Percentiles rank a stretch among this genome's conserved stretches.
These are phyloP conservation scores for Calonectria henricotiae DNA, from an alignment of 2,329 filamentous ascomycete species.

Conservation along the genomic window DNA sequence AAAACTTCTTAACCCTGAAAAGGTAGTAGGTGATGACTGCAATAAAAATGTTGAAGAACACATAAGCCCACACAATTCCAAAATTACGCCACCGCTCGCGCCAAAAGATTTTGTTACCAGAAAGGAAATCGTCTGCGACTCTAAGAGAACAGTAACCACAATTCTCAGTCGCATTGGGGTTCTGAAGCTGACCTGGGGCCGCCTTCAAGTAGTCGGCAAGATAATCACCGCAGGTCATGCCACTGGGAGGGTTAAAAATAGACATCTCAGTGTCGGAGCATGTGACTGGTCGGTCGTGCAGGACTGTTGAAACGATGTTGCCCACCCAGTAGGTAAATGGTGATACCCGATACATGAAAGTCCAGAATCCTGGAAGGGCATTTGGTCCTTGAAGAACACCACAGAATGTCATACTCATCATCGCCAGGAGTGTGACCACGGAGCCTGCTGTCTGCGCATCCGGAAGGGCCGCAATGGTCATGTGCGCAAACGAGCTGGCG, in stretches of 20 bases:
- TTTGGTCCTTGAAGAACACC: constrained; percentile 72
- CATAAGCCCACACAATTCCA: constrained; percentile 75
- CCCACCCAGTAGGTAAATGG: constrained; percentile 63
- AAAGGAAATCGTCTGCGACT: constrained; percentile 71
- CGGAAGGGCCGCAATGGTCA: constrained; percentile 78
- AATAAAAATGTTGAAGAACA: constrained; percentile 72
- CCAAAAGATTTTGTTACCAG: constrained; percentile 62
- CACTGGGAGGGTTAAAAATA: constrained; percentile 72
- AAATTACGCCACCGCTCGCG: constrained; percentile 76
- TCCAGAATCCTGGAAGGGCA: constrained; percentile 48
- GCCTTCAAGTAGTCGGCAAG: constrained; percentile 16
- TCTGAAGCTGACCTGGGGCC: constrained; percentile 69
- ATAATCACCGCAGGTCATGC: constrained; percentile 30
- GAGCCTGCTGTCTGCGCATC: constrained; percentile 71
- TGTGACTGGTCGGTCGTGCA: constrained; percentile 66
- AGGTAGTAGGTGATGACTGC: constrained; percentile 73
- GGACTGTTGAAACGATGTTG: constrained; percentile 75
- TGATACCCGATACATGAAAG: constrained; percentile 38
- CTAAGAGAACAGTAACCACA: constrained; percentile 78
- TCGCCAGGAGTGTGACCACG: constrained; percentile 55
- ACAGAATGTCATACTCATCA: constrained; percentile 70
- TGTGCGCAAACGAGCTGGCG: constrained; percentile 77
- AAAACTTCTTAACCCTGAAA: constrained; percentile 41
- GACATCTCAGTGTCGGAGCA: constrained; percentile 73
- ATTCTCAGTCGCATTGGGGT: constrained; percentile 67